phyloP scores from a whole-genome alignment of 1,139 yeast species.

The Zygosaccharomyces pseudobailii region DNA sequence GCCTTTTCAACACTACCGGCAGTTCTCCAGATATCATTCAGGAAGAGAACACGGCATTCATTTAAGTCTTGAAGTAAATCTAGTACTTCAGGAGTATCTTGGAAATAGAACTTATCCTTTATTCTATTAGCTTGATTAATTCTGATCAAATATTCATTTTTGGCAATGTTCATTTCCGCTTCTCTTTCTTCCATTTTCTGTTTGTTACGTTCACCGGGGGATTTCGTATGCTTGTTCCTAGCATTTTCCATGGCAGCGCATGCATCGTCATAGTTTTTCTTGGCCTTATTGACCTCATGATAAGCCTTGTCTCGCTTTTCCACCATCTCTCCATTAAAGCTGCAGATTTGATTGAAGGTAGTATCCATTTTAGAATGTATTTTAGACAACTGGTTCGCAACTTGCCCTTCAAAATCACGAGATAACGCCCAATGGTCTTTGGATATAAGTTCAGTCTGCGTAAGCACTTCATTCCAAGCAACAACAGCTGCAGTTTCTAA shows the following conservation, averaged over 20 bases:
- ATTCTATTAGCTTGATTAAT: slow-evolving; percentile 83
- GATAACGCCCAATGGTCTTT: slow-evolving; percentile 59
- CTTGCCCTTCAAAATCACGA: slow-evolving; percentile 55
- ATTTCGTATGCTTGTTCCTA: slow-evolving; percentile 60
- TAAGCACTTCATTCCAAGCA: slow-evolving; percentile 87
- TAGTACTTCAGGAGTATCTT: slow-evolving; percentile 86
- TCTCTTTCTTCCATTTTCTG: slow-evolving; percentile 59
- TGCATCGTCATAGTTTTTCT: slow-evolving; percentile 68
- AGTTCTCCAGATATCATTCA: slow-evolving; percentile 64
- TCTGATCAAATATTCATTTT: slow-evolving; percentile 75
- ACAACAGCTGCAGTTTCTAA: slow-evolving; percentile 87
- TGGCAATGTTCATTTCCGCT: slow-evolving; percentile 77
- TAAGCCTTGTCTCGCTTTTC: slow-evolving; percentile 57
- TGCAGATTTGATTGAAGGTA: slow-evolving; percentile 52
- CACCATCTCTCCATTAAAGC: slow-evolving; percentile 54
- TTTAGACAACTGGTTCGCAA: slow-evolving; percentile 58
- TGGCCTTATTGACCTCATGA: slow-evolving; percentile 64
- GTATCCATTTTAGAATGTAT: slow-evolving; percentile 51
- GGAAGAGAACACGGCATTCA: slow-evolving; percentile 67
- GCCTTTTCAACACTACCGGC: slow-evolving; percentile 64
- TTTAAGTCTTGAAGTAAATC: slow-evolving; percentile 83
- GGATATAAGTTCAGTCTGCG: slow-evolving; percentile 79
- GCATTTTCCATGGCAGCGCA: slow-evolving; percentile 80
- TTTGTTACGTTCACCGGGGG: slow-evolving; percentile 52
- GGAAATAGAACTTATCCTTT: slow-evolving; percentile 88